A percentile compares a stretch with the other conserved stretches of the same genome.
Evolutionary conservation across 108 stramenopile species (phyloP).

Genomic region (Epithemia pelagica): DNA sequence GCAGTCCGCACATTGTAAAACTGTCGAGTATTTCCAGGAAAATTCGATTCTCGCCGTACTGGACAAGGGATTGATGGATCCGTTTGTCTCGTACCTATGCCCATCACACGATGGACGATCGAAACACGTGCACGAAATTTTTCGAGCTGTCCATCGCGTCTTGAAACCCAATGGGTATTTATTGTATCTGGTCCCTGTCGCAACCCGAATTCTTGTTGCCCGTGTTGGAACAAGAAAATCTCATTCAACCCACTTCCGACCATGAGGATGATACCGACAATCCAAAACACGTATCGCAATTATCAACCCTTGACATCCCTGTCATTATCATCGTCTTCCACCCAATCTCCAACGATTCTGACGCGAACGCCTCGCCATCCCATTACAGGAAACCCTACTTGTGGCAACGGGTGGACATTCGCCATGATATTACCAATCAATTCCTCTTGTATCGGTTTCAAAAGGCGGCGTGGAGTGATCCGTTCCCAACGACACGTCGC

Average conservation of each 20-base stretch:
- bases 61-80: slow-evolving; percentile 81
- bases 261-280: background rate
- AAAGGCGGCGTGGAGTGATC: no score
- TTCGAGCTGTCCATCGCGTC: slow-evolving; percentile 61
- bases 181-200: slow-evolving; percentile 53
- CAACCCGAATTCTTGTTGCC: slow-evolving; percentile 60
- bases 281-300: no score
- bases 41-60: slow-evolving; percentile 54
- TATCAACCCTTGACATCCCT: no score
- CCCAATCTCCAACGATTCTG: no score
- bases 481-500: no score
- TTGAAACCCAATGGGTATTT: slow-evolving; percentile 56
- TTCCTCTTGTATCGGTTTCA: background rate
- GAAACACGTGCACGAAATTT: slow-evolving; percentile 19
- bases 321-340: no score
- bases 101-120: slow-evolving; percentile 22
- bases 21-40: no score
- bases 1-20: no score
- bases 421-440: background rate
- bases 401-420: background rate
- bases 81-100: slow-evolving; percentile 57
- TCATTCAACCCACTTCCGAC: background rate
- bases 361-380: no score
- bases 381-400: background rate
- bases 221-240: background rate